A percentile compares a stretch with the other conserved stretches of the same genome.
Evolutionary conservation across 2,329 filamentous ascomycete species (phyloP).

Genomic region (Fusarium secorum): DNA sequence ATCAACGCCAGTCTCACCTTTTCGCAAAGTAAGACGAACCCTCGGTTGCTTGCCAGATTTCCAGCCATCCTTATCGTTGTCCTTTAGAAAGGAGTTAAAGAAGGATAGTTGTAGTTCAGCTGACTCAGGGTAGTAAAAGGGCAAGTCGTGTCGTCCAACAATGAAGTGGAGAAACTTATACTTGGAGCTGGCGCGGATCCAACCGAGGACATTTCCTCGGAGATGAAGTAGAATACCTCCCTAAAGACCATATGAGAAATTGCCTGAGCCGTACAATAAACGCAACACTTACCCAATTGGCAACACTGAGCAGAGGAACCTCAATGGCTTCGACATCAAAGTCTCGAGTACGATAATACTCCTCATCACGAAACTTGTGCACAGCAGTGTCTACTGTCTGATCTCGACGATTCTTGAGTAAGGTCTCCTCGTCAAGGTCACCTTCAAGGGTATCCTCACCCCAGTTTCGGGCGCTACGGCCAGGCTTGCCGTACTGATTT

Average conservation of each 20-base stretch:
- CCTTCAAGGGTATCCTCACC: conserved; percentile 65
- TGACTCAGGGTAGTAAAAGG: conserved; percentile 75
- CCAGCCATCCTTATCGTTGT: conserved; percentile 69
- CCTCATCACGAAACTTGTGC: conserved; percentile 67
- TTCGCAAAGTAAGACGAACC: conserved; percentile 67
- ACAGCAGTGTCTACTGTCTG: conserved; percentile 56
- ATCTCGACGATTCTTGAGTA: conserved; percentile 56
- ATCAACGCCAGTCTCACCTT: conserved; percentile 72
- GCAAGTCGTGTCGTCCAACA: conserved; percentile 73
- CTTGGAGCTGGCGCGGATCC: conserved; percentile 66
- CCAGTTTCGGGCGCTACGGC: conserved; percentile 58
- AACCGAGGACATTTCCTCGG: conserved; percentile 74
- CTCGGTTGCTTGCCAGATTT: conserved; percentile 61
- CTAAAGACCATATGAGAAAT: too few species aligned
- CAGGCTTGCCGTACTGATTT: conserved; percentile 71
- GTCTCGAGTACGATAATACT: conserved; percentile 70
- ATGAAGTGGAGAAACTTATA: conserved; percentile 75
- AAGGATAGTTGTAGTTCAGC: conserved; percentile 73
- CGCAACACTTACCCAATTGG: conserved; percentile 68
- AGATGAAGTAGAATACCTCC: conserved; percentile 69
- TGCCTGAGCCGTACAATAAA: too few species aligned
- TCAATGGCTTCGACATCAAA: conserved; percentile 70
- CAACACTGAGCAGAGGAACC: conserved; percentile 71
- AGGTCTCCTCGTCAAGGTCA: conserved; percentile 60
- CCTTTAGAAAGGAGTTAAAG: conserved; percentile 74